These are phyloP conservation scores for Selaginella tamariscina DNA, from an alignment of 75 land plant species.

Conservation along the genomic window DNA sequence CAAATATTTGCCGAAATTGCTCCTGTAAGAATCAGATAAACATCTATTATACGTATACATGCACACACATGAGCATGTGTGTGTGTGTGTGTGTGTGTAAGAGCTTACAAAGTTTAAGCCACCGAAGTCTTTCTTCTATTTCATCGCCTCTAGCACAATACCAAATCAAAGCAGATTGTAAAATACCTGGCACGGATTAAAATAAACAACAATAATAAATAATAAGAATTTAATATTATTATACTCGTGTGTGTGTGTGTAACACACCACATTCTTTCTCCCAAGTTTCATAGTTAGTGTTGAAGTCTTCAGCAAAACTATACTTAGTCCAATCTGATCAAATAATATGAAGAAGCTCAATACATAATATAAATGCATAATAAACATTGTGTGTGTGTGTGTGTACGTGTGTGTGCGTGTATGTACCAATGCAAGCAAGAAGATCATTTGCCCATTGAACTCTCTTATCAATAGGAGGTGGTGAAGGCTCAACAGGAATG, in stretches of 20 bases:
- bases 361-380: too few species aligned
- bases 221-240: background rate
- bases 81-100: background rate
- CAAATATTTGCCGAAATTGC: constrained; percentile 3
- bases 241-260: background rate
- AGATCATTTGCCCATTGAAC: background rate
- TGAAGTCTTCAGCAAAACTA: background rate
- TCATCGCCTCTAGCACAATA: constrained; percentile 7
- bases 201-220: too few species aligned
- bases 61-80: background rate
- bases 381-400: too few species aligned
- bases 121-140: constrained; percentile 13
- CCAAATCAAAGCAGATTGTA: constrained; percentile 7
- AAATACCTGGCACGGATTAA: too few species aligned
- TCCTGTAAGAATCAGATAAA: constrained; percentile 3
- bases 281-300: background rate
- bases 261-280: background rate
- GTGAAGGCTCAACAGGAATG: background rate
- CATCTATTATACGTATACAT: background rate
- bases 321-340: background rate
- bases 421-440: background rate
- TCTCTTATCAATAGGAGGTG: background rate
- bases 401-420: too few species aligned
- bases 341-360: too few species aligned
- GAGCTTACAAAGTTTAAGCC: constrained; percentile 4